phyloP scores from a whole-genome alignment of 164 flowering plant genomes.

The Dillenia turbinata region DNA sequence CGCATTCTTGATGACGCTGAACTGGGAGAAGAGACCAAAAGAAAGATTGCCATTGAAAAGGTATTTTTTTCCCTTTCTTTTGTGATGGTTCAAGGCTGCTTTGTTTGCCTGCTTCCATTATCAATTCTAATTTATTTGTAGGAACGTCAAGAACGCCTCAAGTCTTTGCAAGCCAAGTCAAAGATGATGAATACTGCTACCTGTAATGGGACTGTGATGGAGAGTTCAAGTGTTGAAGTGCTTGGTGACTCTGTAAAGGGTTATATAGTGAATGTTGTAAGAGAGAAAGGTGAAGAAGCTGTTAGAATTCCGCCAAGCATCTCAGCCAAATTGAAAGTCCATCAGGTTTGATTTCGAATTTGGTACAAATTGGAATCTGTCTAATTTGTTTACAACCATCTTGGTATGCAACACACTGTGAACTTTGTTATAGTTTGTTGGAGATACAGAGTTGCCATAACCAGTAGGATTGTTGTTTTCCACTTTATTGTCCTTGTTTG shows the following conservation, averaged over 20 bases:
- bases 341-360: slow-evolving; percentile 55
- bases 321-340: slow-evolving; percentile 79
- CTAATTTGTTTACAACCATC: too few species aligned
- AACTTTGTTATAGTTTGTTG: too few species aligned
- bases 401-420: too few species aligned
- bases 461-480: too few species aligned
- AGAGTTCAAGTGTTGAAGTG: slow-evolving; percentile 57
- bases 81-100: background rate
- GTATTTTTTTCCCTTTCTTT: slow-evolving; percentile 26
- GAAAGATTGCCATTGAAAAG: slow-evolving; percentile 96
- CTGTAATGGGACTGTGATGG: slow-evolving; percentile 34
- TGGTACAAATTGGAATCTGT: too few species aligned
- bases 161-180: slow-evolving; percentile 69
- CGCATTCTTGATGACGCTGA: slow-evolving; percentile 93
- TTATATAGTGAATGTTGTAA: slow-evolving; percentile 86
- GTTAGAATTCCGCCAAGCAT: slow-evolving; percentile 90
- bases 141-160: slow-evolving; percentile 96
- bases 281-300: slow-evolving; percentile 87
- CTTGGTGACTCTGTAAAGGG: slow-evolving; percentile 78
- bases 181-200: slow-evolving; percentile 30
- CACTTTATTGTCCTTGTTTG: too few species aligned
- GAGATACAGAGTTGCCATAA: too few species aligned
- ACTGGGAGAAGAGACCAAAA: slow-evolving; percentile 92
- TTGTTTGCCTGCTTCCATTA: background rate
- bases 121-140: slow-evolving; percentile 19